Evolutionary conservation across 2,329 filamentous ascomycete species (phyloP).

Genomic region (Chalaropsis ovoidea): DNA sequence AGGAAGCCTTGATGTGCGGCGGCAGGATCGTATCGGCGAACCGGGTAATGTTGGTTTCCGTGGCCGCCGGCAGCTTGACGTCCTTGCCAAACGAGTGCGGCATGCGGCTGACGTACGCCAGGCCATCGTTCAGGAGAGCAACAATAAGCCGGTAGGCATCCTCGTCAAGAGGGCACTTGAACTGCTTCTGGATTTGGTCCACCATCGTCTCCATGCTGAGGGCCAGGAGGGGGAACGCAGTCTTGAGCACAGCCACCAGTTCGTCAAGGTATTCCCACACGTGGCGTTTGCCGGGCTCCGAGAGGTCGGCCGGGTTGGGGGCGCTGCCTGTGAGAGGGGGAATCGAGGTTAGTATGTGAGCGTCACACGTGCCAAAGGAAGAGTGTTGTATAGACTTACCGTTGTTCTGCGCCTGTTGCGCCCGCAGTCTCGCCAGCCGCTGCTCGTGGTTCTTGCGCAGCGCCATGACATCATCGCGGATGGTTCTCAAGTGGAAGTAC

Average conservation of each 20-base stretch:
- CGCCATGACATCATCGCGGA: constrained; percentile 75
- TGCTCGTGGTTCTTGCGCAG: constrained; percentile 26
- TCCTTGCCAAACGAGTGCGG: constrained; percentile 80
- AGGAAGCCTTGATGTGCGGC: constrained; percentile 86
- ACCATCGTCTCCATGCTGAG: constrained; percentile 99
- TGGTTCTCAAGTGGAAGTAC: constrained; percentile 91
- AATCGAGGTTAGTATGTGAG: background rate
- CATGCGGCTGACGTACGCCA: constrained; percentile 83
- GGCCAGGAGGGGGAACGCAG: constrained; percentile 87
- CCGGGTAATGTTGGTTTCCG: constrained; percentile 89
- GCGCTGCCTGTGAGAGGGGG: background rate
- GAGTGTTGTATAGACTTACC: background rate
- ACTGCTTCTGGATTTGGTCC: constrained; percentile 96
- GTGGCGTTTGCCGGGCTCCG: constrained; percentile 50
- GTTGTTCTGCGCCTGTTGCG: constrained; percentile 26
- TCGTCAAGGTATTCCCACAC: constrained; percentile 97
- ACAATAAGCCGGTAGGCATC: constrained; percentile 96
- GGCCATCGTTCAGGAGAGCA: constrained; percentile 88
- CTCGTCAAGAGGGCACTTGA: constrained; percentile 97
- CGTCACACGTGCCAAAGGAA: too few species aligned
- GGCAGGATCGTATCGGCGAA: constrained; percentile 96
- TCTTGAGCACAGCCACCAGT: constrained; percentile 90
- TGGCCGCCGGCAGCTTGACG: constrained; percentile 78
- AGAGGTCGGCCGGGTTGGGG: constrained; percentile 21
- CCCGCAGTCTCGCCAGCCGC: constrained; percentile 26